Percentiles rank a stretch among this genome's conserved stretches.
Evolutionary conservation across 768 basidiomycete species (phyloP).

Genomic region (Crassisporium funariophilum): DNA sequence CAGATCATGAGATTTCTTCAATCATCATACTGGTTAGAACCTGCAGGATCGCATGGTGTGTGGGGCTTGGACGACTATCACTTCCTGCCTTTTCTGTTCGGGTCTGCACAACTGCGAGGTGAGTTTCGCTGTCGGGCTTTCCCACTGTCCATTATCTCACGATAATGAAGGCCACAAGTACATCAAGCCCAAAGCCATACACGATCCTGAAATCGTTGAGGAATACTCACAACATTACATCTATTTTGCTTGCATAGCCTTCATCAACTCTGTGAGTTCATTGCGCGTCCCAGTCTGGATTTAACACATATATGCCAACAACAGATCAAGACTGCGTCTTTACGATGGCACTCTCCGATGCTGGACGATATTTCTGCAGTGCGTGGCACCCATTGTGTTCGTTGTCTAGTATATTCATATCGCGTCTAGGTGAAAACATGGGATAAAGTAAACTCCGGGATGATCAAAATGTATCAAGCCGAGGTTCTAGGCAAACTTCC

Average conservation of each 20-base stretch:
- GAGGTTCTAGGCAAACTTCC: constrained; percentile 96
- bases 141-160: not conserved
- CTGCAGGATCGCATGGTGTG: constrained; percentile 98
- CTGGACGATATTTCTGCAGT: constrained; percentile 95
- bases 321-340: constrained; percentile 92
- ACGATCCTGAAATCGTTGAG: constrained; percentile 87
- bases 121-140: constrained; percentile 4
- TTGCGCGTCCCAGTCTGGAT: too few species aligned
- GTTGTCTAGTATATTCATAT: not conserved
- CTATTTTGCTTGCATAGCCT: constrained; percentile 94
- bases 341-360: constrained; percentile 99
- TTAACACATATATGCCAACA: not conserved
- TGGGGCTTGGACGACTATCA: constrained; percentile 99
- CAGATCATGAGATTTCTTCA: constrained; percentile 84
- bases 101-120: constrained; percentile 78
- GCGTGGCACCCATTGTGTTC: too few species aligned
- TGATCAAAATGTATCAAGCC: constrained; percentile 97
- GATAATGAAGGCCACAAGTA: constrained; percentile 73
- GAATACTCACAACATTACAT: constrained; percentile 94
- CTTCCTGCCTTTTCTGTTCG: constrained; percentile 90
- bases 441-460: constrained; percentile 95
- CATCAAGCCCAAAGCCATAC: constrained; percentile 89
- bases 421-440: constrained; percentile 74
- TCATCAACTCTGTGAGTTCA: constrained; percentile 86
- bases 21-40: constrained; percentile 96